Evolutionary conservation across 192 early-diverging fungal species (phyloP).

Genomic region (Backusella tarrabulga): DNA sequence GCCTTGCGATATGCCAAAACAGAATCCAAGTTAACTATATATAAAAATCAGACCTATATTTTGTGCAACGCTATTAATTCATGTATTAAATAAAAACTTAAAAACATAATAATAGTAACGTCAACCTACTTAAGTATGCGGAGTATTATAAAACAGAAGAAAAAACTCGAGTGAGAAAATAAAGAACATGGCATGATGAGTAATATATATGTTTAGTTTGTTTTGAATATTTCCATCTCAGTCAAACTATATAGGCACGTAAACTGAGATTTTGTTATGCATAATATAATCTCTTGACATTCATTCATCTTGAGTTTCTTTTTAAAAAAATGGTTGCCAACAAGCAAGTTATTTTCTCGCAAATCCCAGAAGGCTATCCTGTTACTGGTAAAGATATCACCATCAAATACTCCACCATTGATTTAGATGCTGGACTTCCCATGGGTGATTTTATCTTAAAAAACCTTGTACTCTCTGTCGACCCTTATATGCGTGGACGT

Average conservation of each 20-base stretch:
- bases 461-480: constrained; percentile 63
- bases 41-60: not conserved
- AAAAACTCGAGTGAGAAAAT: not conserved
- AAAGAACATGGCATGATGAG: not conserved
- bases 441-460: constrained; percentile 57
- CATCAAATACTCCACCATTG: constrained; percentile 38
- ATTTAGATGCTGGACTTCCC: constrained; percentile 42
- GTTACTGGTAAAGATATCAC: constrained; percentile 46
- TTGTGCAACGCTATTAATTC: not conserved
- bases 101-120: not conserved
- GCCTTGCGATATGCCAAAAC: not conserved
- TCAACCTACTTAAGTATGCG: not conserved
- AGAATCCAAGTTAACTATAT: not conserved
- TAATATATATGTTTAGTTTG: not conserved
- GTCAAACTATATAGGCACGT: not conserved
- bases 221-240: not conserved
- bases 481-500: constrained; percentile 75
- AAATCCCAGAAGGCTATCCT: constrained; percentile 34
- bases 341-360: constrained; percentile 39
- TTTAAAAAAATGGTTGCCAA: constrained; percentile 39
- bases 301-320: not conserved
- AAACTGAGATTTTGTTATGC: not conserved
- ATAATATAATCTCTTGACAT: not conserved
- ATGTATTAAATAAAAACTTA: not conserved
- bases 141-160: not conserved